A percentile compares a stretch with the other conserved stretches of the same genome.
Conservation (phyloP, 768 basidiomycete genomes). For the Hirschioporus abietinus region DNA sequence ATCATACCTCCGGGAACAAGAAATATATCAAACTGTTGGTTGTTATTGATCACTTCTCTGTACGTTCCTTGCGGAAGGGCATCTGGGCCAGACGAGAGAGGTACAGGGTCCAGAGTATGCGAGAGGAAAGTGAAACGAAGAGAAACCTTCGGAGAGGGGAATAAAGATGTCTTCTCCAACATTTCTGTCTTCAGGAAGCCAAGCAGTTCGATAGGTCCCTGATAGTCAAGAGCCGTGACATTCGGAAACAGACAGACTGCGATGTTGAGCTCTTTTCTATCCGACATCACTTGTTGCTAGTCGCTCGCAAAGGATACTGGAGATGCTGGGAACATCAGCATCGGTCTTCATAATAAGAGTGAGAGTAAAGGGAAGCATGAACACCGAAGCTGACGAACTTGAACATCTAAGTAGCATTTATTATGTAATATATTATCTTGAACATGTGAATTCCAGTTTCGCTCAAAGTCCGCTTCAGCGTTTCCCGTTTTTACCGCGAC, state of each 20-base stretch:
- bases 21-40: constrained; percentile 15
- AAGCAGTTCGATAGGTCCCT: constrained; percentile 29
- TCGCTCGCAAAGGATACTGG: not conserved
- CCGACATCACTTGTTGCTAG: not conserved
- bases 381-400: no score
- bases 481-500: not conserved
- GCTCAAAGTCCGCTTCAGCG: not conserved
- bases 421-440: not conserved
- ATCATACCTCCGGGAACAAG: constrained; percentile 16
- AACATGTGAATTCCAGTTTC: not conserved
- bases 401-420: no score
- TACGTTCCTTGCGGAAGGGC: constrained; percentile 11
- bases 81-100: constrained; percentile 13
- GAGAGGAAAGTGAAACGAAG: constrained; percentile 18
- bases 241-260: constrained; percentile 30
- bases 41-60: constrained; percentile 7
- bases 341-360: not conserved
- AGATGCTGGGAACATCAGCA: not conserved
- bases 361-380: not conserved
- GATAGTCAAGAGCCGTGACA: constrained; percentile 27
- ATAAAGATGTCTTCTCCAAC: not conserved
- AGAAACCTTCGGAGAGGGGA: constrained; percentile 1
- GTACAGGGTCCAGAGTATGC: constrained; percentile 17
- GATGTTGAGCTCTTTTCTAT: constrained; percentile 4
- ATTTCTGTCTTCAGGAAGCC: constrained; percentile 13